phyloP scores from a whole-genome alignment of 208 protist species.

The Trypanosoma scelopori region DNA sequence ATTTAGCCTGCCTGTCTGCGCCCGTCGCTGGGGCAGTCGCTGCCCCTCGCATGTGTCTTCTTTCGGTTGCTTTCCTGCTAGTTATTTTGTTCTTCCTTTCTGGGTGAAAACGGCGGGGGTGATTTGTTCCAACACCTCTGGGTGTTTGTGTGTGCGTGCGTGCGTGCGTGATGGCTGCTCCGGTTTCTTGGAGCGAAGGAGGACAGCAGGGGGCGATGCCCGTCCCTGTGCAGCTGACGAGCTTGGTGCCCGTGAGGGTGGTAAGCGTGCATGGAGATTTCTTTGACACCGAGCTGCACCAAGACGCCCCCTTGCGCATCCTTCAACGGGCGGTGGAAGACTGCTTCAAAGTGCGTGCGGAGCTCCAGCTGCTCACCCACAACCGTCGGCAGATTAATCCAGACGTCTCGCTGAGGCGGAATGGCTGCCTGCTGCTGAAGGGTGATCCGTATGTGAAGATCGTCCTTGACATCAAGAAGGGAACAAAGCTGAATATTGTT shows the following conservation, averaged over 20 bases:
- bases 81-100: too few relatives aligned
- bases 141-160: too few relatives aligned
- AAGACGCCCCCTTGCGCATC: constrained; percentile 63
- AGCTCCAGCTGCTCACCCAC: constrained; percentile 81
- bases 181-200: too few relatives aligned
- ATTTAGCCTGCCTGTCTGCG: too few relatives aligned
- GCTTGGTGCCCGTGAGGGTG: constrained; percentile 71
- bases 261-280: constrained; percentile 71
- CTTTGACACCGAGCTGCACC: constrained; percentile 83
- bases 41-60: too few relatives aligned
- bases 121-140: too few relatives aligned
- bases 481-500: constrained; percentile 65
- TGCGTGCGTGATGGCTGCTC: background rate
- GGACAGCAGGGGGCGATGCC: background rate
- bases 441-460: constrained; percentile 86
- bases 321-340: constrained; percentile 82
- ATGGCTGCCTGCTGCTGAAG: constrained; percentile 83
- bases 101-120: too few relatives aligned
- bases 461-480: constrained; percentile 63
- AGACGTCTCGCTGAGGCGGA: constrained; percentile 56
- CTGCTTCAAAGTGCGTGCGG: constrained; percentile 77
- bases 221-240: constrained; percentile 68
- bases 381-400: constrained; percentile 70
- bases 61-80: too few relatives aligned
- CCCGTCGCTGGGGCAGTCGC: too few relatives aligned